These are phyloP conservation scores for Microcera coccophila DNA, from an alignment of 2,329 filamentous ascomycete genomes.

Conservation along the genomic window DNA sequence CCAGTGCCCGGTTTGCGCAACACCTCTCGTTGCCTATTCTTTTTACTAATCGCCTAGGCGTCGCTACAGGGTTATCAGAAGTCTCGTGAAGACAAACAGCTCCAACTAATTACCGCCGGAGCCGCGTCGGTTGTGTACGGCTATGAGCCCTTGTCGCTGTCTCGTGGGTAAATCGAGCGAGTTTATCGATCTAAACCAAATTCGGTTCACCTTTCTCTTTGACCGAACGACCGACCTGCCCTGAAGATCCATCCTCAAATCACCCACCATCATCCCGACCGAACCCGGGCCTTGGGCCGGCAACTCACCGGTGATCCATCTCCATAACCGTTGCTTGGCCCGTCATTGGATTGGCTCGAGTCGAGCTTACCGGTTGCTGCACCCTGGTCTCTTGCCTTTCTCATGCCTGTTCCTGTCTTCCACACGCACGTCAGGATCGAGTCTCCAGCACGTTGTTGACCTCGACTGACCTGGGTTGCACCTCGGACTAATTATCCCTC, in stretches of 20 bases:
- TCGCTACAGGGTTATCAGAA: too few species aligned
- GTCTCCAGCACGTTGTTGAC: slow-evolving; percentile 6
- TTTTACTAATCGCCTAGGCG: too few species aligned
- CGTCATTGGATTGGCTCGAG: background rate
- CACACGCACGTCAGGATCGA: background rate
- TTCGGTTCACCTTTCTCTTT: background rate
- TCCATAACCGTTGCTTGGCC: background rate
- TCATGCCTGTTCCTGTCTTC: background rate
- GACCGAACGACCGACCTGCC: background rate
- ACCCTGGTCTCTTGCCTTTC: background rate
- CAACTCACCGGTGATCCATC: slow-evolving; percentile 1
- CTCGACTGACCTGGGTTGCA: slow-evolving; percentile 23
- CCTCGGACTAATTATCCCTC: background rate
- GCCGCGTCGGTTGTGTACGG: slow-evolving; percentile 16
- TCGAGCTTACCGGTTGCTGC: background rate
- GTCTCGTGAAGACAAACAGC: too few species aligned
- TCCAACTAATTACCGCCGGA: slow-evolving; percentile 28
- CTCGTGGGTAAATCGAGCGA: too few species aligned
- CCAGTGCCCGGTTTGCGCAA: too few species aligned
- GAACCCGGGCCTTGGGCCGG: slow-evolving; percentile 19
- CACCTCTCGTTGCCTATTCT: too few species aligned
- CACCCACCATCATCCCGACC: slow-evolving; percentile 12
- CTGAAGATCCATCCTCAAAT: slow-evolving; percentile 1
- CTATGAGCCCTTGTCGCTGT: too few species aligned
- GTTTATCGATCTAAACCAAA: background rate